These are phyloP conservation scores for Graphilbum sp. DNA, from an alignment of 2,329 filamentous ascomycete genomes.

Conservation along the genomic window DNA sequence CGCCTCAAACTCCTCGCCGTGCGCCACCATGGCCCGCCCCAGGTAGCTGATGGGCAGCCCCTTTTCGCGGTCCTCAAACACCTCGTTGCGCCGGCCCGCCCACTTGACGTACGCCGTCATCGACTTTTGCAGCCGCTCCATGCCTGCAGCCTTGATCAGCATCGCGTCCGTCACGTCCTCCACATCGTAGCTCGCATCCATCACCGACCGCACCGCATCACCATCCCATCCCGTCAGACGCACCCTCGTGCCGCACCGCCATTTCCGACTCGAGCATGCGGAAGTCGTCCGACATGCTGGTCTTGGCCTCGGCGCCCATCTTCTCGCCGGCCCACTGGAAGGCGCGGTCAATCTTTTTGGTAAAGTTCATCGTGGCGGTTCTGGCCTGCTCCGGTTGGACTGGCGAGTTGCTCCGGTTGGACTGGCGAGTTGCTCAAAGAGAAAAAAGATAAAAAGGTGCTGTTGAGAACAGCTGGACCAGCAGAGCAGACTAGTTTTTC, in stretches of 20 bases:
- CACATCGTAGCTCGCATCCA: too few relatives aligned
- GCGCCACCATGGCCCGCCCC: conserved; percentile 69
- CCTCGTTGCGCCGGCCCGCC: conserved; percentile 66
- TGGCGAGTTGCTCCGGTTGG: too few relatives aligned
- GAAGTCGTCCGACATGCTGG: conserved; percentile 77
- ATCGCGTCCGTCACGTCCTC: too few relatives aligned
- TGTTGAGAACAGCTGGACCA: too few relatives aligned
- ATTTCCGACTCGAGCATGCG: conserved; percentile 82
- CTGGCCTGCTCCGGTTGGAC: too few relatives aligned
- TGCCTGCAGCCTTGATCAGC: too few relatives aligned
- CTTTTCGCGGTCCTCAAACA: conserved; percentile 72
- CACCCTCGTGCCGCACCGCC: conserved; percentile 74
- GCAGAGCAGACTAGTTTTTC: too few relatives aligned
- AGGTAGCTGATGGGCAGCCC: conserved; percentile 62
- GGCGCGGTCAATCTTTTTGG: conserved; percentile 85
- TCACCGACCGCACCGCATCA: too few relatives aligned
- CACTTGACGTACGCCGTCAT: conserved; percentile 81
- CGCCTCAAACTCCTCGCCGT: conserved; percentile 83
- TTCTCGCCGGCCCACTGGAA: conserved; percentile 97
- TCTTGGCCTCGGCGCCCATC: conserved; percentile 85
- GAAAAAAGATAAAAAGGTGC: too few relatives aligned
- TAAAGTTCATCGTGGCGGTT: conserved; percentile 32
- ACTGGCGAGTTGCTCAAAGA: too few relatives aligned
- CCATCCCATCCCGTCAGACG: too few relatives aligned
- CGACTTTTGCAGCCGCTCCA: conserved; percentile 76